These are phyloP conservation scores for Ceratonia siliqua DNA, from an alignment of 306 rosid species.

Conservation along the genomic window DNA sequence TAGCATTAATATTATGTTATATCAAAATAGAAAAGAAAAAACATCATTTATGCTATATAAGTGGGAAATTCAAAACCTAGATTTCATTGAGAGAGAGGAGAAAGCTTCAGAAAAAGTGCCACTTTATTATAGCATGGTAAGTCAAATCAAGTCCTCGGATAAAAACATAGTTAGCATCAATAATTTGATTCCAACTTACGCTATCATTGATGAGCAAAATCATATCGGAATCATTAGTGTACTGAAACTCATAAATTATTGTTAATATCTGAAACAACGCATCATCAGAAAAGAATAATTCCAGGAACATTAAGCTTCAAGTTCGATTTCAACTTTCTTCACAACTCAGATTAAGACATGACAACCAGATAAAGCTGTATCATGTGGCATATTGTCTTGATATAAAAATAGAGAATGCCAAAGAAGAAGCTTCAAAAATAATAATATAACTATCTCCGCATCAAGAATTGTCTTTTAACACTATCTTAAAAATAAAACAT, in stretches of 20 bases:
- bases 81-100: not conserved
- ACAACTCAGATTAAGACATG: constrained; percentile 24
- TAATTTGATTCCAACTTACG: not conserved
- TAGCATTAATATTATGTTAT: constrained; percentile 4
- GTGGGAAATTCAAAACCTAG: not conserved
- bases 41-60: not conserved
- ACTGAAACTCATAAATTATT: not conserved
- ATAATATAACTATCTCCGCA: constrained; percentile 28
- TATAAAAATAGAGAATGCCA: constrained; percentile 14
- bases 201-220: not conserved
- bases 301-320: not conserved
- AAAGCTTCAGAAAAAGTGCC: constrained; percentile 1
- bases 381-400: constrained; percentile 19
- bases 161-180: not conserved
- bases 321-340: constrained; percentile 19
- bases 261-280: not conserved
- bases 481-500: constrained; percentile 29
- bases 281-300: constrained; percentile 21
- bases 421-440: constrained; percentile 17
- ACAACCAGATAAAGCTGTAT: constrained; percentile 13
- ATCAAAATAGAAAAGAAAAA: not conserved
- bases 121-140: not conserved
- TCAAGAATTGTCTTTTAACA: constrained; percentile 22
- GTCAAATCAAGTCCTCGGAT: not conserved
- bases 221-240: not conserved